Evolutionary conservation across 1,284 basidiomycete genomes (phyloP), one percentile per base, ranked within the genome.

Genomic region (Malassezia restricta): DNA sequence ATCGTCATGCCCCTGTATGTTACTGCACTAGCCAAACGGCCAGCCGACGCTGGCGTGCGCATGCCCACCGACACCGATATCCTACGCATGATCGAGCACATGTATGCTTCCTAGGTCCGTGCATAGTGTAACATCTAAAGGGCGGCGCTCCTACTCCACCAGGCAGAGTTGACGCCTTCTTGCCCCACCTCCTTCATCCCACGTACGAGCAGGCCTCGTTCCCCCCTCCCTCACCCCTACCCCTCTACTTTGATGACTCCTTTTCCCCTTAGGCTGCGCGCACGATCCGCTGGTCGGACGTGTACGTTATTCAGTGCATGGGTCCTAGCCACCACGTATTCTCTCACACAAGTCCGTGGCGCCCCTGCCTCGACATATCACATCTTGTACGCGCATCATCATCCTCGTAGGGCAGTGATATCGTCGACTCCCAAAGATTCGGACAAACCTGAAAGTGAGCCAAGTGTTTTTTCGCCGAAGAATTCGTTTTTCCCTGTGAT

Each of bases 1-100:
- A 43, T 3, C 44, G 42, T 54, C 3, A 40, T 42, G 6, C 53
- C 53, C 15, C 32, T 55, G 9, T 55, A 55, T 32, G 24, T 31
- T 28, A 42, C 46, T 14, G 40, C 27, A 7, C 20, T 47, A 6
- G 40, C 52, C 0, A 54, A 54, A 17, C 52, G 44, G 20, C 32
- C 31, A 12, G 29, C 15, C 47, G 20, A 49, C n/a, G 11, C 15
- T 5, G 20, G 2, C 4, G 20, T 24, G 4, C 20, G 20, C 20
- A 24, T 24, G 20, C 20, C 20, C 20, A 4, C 20, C 20, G 20
- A 24, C 20, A 24, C 20, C 20, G 20, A 24, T 24, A 24, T 24
- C 20, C 20, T 24, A 24, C 20, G 20, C 20, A 24, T 24, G 20
- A 24, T 24, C 20, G 20, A 24, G 20, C 20, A 24, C 20, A 24